A percentile compares a stretch with the other conserved stretches of the same genome.
These are phyloP conservation scores for Phytophthora ohioensis DNA, from an alignment of 352 stramenopile species.

Conservation along the genomic window DNA sequence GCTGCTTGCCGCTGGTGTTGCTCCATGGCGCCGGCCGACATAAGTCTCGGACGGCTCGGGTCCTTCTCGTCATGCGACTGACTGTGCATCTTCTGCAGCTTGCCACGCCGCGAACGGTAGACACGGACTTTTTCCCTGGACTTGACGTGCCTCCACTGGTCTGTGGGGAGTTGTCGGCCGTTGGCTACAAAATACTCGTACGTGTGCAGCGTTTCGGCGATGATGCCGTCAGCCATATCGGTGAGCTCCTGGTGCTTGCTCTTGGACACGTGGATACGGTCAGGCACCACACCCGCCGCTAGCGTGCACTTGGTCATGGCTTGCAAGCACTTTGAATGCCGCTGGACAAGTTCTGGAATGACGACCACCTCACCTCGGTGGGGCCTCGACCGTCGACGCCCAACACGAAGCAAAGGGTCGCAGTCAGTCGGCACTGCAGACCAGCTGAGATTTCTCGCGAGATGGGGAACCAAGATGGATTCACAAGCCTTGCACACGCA, in stretches of 20 bases:
- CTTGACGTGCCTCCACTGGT: slow-evolving; percentile 65
- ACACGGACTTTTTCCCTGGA: slow-evolving; percentile 59
- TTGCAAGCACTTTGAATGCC: not conserved
- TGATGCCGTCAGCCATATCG: slow-evolving; percentile 58
- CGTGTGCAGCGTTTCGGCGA: slow-evolving; percentile 63
- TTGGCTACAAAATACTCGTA: slow-evolving; percentile 63
- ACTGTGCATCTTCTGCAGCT: slow-evolving; percentile 28
- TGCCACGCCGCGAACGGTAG: slow-evolving; percentile 55
- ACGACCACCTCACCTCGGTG: slow-evolving; percentile 25
- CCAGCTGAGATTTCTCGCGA: slow-evolving; percentile 25
- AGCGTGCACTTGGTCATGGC: slow-evolving; percentile 21
- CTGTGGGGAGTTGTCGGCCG: slow-evolving; percentile 39
- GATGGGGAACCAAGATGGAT: slow-evolving; percentile 31
- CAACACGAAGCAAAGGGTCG: slow-evolving; percentile 16
- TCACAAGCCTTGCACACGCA: slow-evolving; percentile 18
- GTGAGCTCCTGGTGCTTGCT: slow-evolving; percentile 50
- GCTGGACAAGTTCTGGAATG: slow-evolving; percentile 28
- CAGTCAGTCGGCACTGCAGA: slow-evolving; percentile 13
- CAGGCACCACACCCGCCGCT: slow-evolving; percentile 12
- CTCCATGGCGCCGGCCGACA: slow-evolving; percentile 44
- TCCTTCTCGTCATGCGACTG: slow-evolving; percentile 37
- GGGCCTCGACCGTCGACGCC: not conserved
- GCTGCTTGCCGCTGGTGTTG: slow-evolving; percentile 34
- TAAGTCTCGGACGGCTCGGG: slow-evolving; percentile 47
- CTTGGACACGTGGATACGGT: slow-evolving; percentile 26